phyloP scores from a whole-genome alignment of 441 rosid genomes.

The Jatropha multifida region DNA sequence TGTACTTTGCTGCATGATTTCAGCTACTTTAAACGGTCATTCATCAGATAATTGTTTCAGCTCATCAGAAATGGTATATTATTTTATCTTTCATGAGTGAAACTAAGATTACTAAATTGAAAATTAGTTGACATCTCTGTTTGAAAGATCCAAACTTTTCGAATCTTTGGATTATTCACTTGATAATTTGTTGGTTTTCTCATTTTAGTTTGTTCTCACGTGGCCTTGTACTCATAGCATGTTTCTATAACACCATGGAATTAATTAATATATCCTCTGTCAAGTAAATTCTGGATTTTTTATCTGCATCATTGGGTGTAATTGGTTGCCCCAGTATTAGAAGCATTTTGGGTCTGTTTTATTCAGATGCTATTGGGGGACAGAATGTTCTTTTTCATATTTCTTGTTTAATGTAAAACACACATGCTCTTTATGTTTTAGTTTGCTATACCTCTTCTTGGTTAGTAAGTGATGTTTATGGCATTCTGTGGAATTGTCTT shows the following conservation, averaged over 20 bases:
- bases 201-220: neutral
- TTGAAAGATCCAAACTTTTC: neutral
- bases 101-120: constrained; percentile 2
- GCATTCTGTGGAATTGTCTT: neutral
- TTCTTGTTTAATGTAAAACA: neutral
- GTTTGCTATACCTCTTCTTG: neutral
- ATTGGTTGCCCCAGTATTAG: constrained; percentile 11
- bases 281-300: neutral
- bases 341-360: neutral
- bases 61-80: constrained; percentile 56
- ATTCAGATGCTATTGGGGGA: neutral
- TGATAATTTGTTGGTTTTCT: neutral
- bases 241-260: neutral
- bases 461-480: neutral
- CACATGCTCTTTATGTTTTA: neutral
- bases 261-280: neutral
- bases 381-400: neutral
- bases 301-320: neutral
- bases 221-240: neutral
- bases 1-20: constrained; percentile 32
- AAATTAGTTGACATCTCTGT: constrained; percentile 2
- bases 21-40: constrained; percentile 46
- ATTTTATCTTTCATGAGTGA: constrained; percentile 16
- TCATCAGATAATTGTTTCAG: constrained; percentile 34
- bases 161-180: neutral